These are phyloP conservation scores for Solanum etuberosum DNA, from an alignment of 257 asterid species.

Conservation along the genomic window DNA sequence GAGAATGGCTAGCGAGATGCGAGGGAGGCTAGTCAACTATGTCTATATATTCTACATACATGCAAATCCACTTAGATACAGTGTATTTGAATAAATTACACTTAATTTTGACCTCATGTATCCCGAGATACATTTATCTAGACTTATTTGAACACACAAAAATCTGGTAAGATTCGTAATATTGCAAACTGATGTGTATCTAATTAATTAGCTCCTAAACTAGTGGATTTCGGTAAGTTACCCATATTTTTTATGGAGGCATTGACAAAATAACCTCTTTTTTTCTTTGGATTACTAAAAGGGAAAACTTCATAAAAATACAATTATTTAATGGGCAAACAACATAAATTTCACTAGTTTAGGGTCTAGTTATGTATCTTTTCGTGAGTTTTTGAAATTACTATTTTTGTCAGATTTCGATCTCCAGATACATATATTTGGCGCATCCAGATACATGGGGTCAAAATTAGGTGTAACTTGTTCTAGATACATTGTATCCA, in stretches of 20 bases:
- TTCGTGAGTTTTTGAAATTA: neutral
- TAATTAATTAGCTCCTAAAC: neutral
- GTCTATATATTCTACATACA: no score
- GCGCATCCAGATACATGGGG: neutral
- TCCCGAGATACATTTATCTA: no score
- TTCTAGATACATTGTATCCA: fast-evolving
- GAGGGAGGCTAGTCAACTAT: no score
- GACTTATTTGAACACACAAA: neutral
- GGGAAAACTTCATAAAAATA: neutral
- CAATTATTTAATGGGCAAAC: neutral
- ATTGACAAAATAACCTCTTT: neutral
- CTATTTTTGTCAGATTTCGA: neutral
- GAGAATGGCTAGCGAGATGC: fast-evolving
- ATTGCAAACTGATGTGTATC: no score
- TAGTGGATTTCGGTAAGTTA: neutral
- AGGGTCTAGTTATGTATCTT: no score
- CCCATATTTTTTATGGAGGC: neutral
- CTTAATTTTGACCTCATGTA: no score
- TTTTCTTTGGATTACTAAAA: neutral
- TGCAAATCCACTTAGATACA: no score
- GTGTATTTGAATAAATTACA: neutral
- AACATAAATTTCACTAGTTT: neutral
- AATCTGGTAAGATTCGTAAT: no score
- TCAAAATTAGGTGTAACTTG: neutral
- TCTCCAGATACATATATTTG: neutral